Evolutionary conservation across 495 filamentous ascomycete genomes (phyloP).

Genomic region (Neurospora sp.): DNA sequence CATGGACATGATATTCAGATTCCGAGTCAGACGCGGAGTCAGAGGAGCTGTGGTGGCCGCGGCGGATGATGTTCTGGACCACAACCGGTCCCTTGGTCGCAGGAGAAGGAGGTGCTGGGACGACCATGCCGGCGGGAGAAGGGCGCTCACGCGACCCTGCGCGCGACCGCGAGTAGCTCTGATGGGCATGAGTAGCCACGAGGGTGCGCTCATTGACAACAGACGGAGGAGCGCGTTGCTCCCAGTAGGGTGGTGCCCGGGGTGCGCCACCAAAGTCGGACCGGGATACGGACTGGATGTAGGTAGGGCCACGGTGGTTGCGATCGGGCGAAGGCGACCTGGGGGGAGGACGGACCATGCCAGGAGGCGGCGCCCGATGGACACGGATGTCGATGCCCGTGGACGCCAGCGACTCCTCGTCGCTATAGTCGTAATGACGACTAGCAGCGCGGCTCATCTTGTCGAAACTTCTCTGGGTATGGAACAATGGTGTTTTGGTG

Average conservation of each 20-base stretch:
- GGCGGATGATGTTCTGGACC: slow-evolving; percentile 36
- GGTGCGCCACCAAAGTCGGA: neutral
- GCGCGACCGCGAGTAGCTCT: slow-evolving; percentile 26
- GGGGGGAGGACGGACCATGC: slow-evolving; percentile 17
- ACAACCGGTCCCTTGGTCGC: slow-evolving; percentile 27
- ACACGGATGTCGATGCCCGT: slow-evolving; percentile 32
- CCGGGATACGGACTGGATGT: slow-evolving; percentile 24
- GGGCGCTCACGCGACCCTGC: slow-evolving; percentile 34
- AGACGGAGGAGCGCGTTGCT: neutral
- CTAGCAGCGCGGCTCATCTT: neutral
- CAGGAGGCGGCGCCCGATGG: slow-evolving; percentile 17
- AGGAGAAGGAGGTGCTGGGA: neutral
- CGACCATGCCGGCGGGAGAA: slow-evolving; percentile 16
- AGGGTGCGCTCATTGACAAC: slow-evolving; percentile 22
- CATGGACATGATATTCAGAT: slow-evolving; percentile 1
- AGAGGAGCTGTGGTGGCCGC: slow-evolving; percentile 16
- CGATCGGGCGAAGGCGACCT: neutral
- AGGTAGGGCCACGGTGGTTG: slow-evolving; percentile 23
- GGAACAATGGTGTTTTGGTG: neutral
- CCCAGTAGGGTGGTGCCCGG: slow-evolving; percentile 16
- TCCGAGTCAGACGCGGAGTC: slow-evolving; percentile 26
- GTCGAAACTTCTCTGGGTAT: neutral
- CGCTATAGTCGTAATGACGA: slow-evolving; percentile 17
- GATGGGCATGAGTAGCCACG: slow-evolving; percentile 17
- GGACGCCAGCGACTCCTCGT: slow-evolving; percentile 15